Evolutionary conservation across 192 early-diverging fungal genomes (phyloP), one percentile per base, ranked within the genome.

Genomic region (Backusella tarrabulga): DNA sequence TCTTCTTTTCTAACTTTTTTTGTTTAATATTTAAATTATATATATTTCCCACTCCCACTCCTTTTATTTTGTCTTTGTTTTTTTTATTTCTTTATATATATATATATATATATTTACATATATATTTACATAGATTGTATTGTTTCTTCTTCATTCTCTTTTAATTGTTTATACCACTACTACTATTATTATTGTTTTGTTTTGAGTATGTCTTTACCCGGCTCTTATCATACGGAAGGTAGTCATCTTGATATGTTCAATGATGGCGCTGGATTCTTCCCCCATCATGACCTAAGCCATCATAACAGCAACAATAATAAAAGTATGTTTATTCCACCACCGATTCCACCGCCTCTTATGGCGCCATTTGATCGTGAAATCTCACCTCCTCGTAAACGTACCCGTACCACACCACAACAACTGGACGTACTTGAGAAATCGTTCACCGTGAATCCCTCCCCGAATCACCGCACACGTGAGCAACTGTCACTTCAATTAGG

Each of bases 361-460:
- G 19, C 23, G 17, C 9, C 29, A 41, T 72, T 72, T 72, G 71
- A 72, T 34, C 26, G 71, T 46, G 71, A 72, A 11, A 35, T 42
- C 42, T 68, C 54, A 50, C 70, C 54, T n/a, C 63, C 83, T 41
- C 92, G 91, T 71, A 88, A 89, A 68, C 87, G 92, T 34, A 87
- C 88, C 21, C 85, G 92, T 71, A 91, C 93, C 7, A 89, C 92
- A 8, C 84, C 86, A 8, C 87, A 90, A 60, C 90, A 91, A 73
- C 75, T 91, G 3, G 89, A 87, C 6, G 83, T 91, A 21, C 81
- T 91, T 23, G 90, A 91, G 80, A 86, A 93, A 69, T 91, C 93
- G 0, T 95, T 93, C 67, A 81, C 79, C 67, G 86, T 84, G 35
- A 88, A 93, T 54, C 88, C 91, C 34, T 91, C 90, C 34, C 93